Evolutionary conservation across 352 stramenopile species (phyloP).

Genomic region (Globisporangium cylindrosporum): DNA sequence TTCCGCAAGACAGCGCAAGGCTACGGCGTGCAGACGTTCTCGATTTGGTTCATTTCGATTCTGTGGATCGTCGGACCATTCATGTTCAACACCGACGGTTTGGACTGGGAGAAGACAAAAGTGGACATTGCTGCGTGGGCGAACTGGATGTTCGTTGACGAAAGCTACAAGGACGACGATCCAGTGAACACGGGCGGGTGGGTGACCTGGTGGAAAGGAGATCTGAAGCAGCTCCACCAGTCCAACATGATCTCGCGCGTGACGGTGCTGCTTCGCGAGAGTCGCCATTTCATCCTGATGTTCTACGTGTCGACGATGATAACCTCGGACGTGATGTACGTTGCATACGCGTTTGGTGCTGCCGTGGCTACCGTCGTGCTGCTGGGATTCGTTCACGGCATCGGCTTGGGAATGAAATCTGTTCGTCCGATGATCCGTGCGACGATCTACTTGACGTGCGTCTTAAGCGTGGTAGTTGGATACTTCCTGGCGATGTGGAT

Average conservation of each 20-base stretch:
- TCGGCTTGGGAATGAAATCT: conserved; percentile 47
- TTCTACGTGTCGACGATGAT: conserved; percentile 67
- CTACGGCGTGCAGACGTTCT: conserved; percentile 77
- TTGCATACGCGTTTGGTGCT: conserved; percentile 44
- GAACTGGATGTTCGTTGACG: conserved; percentile 67
- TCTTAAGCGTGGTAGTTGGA: conserved; percentile 26
- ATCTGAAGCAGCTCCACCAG: conserved; percentile 57
- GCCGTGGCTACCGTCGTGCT: conserved; percentile 49
- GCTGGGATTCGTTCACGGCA: conserved; percentile 38
- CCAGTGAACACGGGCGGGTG: conserved; percentile 63
- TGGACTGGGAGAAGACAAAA: conserved; percentile 76
- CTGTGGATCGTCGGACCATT: conserved; percentile 66
- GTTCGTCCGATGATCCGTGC: conserved; percentile 42
- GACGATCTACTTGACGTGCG: conserved; percentile 34
- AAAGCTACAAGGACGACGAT: conserved; percentile 64
- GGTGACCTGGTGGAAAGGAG: conserved; percentile 71
- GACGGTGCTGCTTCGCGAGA: conserved; percentile 69
- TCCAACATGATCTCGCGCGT: conserved; percentile 67
- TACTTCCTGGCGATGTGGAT: conserved; percentile 56
- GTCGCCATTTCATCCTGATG: conserved; percentile 72
- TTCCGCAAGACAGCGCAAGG: conserved; percentile 67
- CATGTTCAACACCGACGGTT: conserved; percentile 80
- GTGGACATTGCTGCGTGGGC: conserved; percentile 60
- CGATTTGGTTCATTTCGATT: conserved; percentile 77
- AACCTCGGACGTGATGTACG: conserved; percentile 45